These are phyloP conservation scores for Botryotinia globosa DNA, from an alignment of 2,329 filamentous ascomycete genomes.

Conservation along the genomic window DNA sequence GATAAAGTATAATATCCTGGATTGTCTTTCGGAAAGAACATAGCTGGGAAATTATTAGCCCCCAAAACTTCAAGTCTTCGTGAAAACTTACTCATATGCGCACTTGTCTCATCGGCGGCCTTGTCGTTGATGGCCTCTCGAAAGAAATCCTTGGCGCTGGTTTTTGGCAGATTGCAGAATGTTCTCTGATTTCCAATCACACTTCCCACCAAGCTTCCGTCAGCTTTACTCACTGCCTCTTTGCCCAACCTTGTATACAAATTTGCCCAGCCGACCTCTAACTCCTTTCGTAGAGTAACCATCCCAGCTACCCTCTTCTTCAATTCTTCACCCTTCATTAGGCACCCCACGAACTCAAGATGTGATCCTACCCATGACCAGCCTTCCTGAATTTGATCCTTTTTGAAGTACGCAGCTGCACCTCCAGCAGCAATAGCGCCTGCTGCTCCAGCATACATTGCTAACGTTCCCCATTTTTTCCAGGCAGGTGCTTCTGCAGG, in stretches of 20 bases:
- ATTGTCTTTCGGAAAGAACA: conserved; percentile 73
- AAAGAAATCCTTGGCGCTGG: conserved; percentile 57
- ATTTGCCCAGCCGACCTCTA: conserved; percentile 76
- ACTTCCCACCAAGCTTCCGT: conserved; percentile 50
- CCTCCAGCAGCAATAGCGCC: conserved; percentile 78
- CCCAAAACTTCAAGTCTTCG: conserved; percentile 14
- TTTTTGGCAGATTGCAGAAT: conserved; percentile 79
- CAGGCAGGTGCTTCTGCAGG: conserved; percentile 51
- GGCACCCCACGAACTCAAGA: conserved; percentile 87
- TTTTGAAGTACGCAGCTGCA: conserved; percentile 81
- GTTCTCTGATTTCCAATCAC: conserved; percentile 72
- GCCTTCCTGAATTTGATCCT: conserved; percentile 73
- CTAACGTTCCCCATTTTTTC: conserved; percentile 81
- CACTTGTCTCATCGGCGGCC: conserved; percentile 72
- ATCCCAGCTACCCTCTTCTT: conserved; percentile 69
- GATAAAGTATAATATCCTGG: conserved; percentile 68
- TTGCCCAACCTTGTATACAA: conserved; percentile 82
- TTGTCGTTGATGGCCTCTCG: conserved; percentile 72
- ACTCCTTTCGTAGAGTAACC: conserved; percentile 59
- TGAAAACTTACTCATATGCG: conserved; percentile 65
- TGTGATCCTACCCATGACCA: conserved; percentile 84
- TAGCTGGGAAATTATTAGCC: conserved; percentile 44
- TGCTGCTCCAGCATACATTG: conserved; percentile 81
- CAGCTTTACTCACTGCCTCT: conserved; percentile 54
- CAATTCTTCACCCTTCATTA: conserved; percentile 80